Conservation (phyloP, 2,329 filamentous ascomycete genomes). For the Colletotrichum cordylinicola region DNA sequence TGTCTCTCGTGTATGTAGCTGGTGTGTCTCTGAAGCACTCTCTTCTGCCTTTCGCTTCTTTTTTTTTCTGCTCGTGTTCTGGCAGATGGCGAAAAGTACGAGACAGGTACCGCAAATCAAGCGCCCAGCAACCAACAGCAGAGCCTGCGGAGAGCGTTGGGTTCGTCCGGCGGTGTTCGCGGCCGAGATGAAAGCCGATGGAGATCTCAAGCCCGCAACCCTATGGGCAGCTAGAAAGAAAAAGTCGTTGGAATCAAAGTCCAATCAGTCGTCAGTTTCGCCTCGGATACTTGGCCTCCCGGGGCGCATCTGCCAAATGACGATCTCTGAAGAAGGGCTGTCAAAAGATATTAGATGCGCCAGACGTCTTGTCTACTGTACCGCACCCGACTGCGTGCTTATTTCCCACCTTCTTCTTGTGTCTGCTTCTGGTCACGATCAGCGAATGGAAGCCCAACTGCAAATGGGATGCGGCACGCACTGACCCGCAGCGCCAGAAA, state of each 20-base stretch:
- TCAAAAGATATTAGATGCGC: background rate
- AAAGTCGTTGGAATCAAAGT: background rate
- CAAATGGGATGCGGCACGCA: background rate
- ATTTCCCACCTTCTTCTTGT: background rate
- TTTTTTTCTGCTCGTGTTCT: background rate
- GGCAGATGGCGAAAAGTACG: background rate
- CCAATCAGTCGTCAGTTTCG: slow-evolving; percentile 3
- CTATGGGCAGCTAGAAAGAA: background rate
- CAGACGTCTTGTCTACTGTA: background rate
- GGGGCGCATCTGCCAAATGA: slow-evolving; percentile 24
- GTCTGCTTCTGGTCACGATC: slow-evolving; percentile 5
- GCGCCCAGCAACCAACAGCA: background rate
- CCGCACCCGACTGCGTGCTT: slow-evolving; percentile 1
- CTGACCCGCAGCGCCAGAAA: background rate
- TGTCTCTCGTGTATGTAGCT: background rate
- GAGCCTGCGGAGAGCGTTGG: background rate
- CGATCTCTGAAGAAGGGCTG: slow-evolving; percentile 16
- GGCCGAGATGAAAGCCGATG: slow-evolving; percentile 15
- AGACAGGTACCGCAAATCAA: background rate
- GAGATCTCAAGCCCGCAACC: background rate
- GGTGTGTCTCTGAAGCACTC: background rate
- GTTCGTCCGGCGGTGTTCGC: background rate
- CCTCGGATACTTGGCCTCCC: slow-evolving; percentile 18
- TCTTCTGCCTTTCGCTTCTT: background rate
- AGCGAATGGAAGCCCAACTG: background rate